Evolutionary conservation across 1,284 basidiomycete genomes (phyloP).

Genomic region (Cerioporus squamosus): DNA sequence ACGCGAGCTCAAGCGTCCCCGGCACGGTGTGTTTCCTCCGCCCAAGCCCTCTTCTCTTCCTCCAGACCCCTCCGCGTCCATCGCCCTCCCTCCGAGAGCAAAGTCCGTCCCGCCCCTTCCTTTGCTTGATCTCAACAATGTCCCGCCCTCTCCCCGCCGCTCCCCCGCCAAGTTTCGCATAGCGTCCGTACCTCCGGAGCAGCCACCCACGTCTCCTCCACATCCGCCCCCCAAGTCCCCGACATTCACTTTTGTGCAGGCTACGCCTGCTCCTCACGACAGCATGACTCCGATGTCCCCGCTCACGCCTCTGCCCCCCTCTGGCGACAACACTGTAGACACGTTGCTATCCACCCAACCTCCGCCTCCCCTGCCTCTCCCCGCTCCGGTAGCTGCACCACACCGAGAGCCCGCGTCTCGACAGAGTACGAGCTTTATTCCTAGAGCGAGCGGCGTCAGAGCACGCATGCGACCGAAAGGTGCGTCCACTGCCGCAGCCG

Average conservation of each 20-base stretch:
- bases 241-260: not conserved
- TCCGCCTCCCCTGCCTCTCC: not conserved
- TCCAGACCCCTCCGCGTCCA: not conserved
- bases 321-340: conserved; percentile 9
- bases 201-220: not conserved
- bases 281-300: conserved; percentile 36
- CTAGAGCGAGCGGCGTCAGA: not conserved
- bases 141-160: conserved; percentile 22
- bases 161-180: conserved; percentile 22
- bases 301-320: conserved; percentile 38
- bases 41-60: conserved; percentile 3
- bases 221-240: not conserved
- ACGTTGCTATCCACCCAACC: not conserved
- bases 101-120: conserved; percentile 17
- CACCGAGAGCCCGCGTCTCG: too few species aligned
- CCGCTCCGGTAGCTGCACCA: too few species aligned
- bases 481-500: not conserved
- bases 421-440: not conserved
- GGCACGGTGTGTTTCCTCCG: conserved; percentile 14
- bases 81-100: conserved; percentile 13
- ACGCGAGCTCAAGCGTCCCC: conserved; percentile 21
- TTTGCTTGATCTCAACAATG: conserved; percentile 21
- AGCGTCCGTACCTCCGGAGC: conserved; percentile 21
- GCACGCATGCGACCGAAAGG: conserved; percentile 7
- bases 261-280: not conserved